Percentiles rank a stretch among this genome's conserved stretches.
These are phyloP conservation scores for Erysimum cheiri DNA, from an alignment of 441 rosid genomes.

Conservation along the genomic window DNA sequence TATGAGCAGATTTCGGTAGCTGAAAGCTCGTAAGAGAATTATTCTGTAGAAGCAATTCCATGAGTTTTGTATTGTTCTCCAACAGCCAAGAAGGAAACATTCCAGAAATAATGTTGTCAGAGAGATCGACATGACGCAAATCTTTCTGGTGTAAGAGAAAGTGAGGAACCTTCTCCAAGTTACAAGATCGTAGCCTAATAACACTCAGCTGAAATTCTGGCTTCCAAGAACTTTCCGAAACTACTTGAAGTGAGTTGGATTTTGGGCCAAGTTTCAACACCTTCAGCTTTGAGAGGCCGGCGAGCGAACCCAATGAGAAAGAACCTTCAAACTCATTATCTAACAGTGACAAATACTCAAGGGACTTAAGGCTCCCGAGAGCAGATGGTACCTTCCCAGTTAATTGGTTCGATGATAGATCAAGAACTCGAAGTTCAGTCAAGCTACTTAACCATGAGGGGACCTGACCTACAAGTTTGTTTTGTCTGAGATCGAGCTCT, in stretches of 20 bases:
- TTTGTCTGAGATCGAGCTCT: neutral
- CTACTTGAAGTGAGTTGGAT: neutral
- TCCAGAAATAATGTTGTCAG: conserved; percentile 29
- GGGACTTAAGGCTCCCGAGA: conserved; percentile 9
- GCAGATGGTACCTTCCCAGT: conserved; percentile 12
- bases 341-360: conserved; percentile 22
- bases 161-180: conserved; percentile 21
- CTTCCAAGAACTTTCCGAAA: neutral
- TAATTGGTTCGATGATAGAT: conserved; percentile 28
- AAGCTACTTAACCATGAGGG: conserved; percentile 2
- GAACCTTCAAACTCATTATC: conserved; percentile 24
- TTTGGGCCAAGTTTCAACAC: conserved; percentile 4
- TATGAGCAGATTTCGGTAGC: neutral
- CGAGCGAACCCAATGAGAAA: conserved; percentile 21
- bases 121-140: conserved; percentile 33
- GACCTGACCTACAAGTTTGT: neutral
- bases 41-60: neutral
- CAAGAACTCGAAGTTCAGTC: conserved; percentile 24
- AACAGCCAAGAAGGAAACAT: conserved; percentile 25
- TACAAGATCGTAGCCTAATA: conserved; percentile 2
- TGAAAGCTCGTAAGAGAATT: conserved; percentile 18
- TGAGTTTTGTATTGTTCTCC: conserved; percentile 21
- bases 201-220: neutral
- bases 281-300: conserved; percentile 18
- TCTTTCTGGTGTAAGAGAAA: conserved; percentile 30